A percentile compares a stretch with the other conserved stretches of the same genome.
These are phyloP conservation scores for Aspergillus sclerotialis DNA, from an alignment of 2,329 filamentous ascomycete genomes.

Conservation along the genomic window DNA sequence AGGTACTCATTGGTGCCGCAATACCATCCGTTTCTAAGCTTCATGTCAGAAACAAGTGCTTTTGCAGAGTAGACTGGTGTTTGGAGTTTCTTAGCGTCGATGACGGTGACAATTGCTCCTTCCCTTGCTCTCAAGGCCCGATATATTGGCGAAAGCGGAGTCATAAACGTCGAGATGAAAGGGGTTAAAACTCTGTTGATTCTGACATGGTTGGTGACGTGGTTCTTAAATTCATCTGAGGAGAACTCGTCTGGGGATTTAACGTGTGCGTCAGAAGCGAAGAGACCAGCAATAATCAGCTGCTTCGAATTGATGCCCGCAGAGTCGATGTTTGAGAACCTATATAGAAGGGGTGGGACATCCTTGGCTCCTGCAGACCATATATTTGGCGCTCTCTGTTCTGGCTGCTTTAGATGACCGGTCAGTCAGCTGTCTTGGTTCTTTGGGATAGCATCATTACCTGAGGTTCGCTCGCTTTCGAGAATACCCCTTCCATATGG, in stretches of 20 bases:
- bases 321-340: slow-evolving; percentile 25
- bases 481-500: no score
- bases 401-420: no score
- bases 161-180: slow-evolving; percentile 26
- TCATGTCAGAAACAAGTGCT: slow-evolving; percentile 14
- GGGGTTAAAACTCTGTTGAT: slow-evolving; percentile 16
- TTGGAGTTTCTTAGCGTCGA: slow-evolving; percentile 21
- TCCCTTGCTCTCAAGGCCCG: slow-evolving; percentile 18
- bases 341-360: slow-evolving; percentile 24
- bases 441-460: no score
- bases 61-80: slow-evolving; percentile 19
- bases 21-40: slow-evolving; percentile 15
- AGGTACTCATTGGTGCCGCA: slow-evolving; percentile 24
- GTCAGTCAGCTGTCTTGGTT: no score
- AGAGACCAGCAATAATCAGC: slow-evolving; percentile 20
- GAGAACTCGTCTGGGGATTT: slow-evolving; percentile 8
- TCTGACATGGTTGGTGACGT: slow-evolving; percentile 19
- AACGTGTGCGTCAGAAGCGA: slow-evolving; percentile 8
- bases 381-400: not conserved
- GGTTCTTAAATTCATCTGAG: slow-evolving; percentile 10
- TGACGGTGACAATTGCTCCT: slow-evolving; percentile 20
- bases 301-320: slow-evolving; percentile 23
- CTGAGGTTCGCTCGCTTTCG: no score
- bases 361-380: no score
- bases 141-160: slow-evolving; percentile 24